A percentile compares a stretch with the other conserved stretches of the same genome.
phyloP scores from a whole-genome alignment of 495 filamentous ascomycete genomes.

The Penicillium desertorum region DNA sequence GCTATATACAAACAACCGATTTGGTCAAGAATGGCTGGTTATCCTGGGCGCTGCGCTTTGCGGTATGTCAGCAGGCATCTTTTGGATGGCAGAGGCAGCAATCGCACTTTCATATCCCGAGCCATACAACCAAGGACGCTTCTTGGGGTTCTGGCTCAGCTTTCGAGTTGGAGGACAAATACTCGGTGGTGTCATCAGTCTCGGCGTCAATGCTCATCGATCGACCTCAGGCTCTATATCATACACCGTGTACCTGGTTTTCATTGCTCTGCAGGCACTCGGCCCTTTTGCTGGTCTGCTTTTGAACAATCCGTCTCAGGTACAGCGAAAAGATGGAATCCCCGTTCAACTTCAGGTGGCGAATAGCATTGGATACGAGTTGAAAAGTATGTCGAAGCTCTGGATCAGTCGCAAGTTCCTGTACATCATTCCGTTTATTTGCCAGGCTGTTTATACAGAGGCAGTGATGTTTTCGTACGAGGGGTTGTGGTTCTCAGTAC shows the following conservation, averaged over 20 bases:
- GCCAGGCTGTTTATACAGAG: slow-evolving; percentile 60
- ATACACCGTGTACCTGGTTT: slow-evolving; percentile 58
- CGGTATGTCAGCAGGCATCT: slow-evolving; percentile 63
- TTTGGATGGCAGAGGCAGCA: slow-evolving; percentile 66
- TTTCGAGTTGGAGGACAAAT: slow-evolving; percentile 63
- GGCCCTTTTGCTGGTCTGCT: slow-evolving; percentile 57
- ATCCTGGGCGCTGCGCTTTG: slow-evolving; percentile 64
- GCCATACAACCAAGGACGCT: slow-evolving; percentile 58
- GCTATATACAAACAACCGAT: slow-evolving; percentile 67
- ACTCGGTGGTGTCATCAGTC: slow-evolving; percentile 61
- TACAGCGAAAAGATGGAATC: slow-evolving; percentile 57
- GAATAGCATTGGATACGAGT: slow-evolving; percentile 48
- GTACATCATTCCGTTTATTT: slow-evolving; percentile 59
- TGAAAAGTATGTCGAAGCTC: slow-evolving; percentile 50
- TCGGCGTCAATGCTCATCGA: slow-evolving; percentile 57
- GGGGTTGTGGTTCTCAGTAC: slow-evolving; percentile 60
- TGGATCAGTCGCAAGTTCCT: slow-evolving; percentile 55
- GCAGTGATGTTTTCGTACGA: slow-evolving; percentile 64
- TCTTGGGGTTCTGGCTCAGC: slow-evolving; percentile 61
- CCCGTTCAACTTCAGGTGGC: slow-evolving; percentile 51
- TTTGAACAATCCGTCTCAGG: slow-evolving; percentile 51
- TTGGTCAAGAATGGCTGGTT: slow-evolving; percentile 60
- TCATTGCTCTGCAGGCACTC: slow-evolving; percentile 60
- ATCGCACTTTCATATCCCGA: slow-evolving; percentile 67
- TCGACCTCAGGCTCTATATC: slow-evolving; percentile 58